A percentile compares a stretch with the other conserved stretches of the same genome.
phyloP scores from a whole-genome alignment of 805 yeast species.

The Zygotorulaspora florentina region DNA sequence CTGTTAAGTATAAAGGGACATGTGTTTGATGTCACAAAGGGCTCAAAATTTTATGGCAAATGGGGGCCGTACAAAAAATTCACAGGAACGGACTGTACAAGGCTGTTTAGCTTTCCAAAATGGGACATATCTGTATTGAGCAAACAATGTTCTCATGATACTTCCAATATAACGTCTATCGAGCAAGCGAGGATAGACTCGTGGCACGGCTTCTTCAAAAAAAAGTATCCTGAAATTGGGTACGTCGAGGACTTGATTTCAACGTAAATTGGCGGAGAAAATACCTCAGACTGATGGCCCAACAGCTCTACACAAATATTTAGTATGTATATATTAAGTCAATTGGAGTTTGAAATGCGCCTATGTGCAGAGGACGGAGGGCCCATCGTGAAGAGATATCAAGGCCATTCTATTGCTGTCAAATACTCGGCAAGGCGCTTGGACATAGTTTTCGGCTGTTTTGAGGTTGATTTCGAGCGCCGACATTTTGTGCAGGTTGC shows the following conservation, averaged over 20 bases:
- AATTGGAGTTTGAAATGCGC: no score
- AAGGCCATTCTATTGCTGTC: no score
- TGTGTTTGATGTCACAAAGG: conserved; percentile 25
- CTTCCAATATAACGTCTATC: conserved; percentile 8
- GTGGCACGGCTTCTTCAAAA: conserved; percentile 21
- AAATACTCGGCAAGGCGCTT: no score
- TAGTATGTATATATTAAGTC: not conserved
- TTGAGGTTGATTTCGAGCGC: no score
- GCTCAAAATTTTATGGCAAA: conserved; percentile 22
- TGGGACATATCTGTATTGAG: conserved; percentile 21
- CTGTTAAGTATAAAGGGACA: conserved; percentile 22
- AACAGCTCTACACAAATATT: not conserved
- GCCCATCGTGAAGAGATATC: no score
- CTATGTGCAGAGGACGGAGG: no score
- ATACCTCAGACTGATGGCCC: no score
- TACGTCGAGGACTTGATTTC: conserved; percentile 4
- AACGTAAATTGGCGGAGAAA: no score
- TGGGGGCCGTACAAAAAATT: conserved; percentile 26
- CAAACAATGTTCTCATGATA: conserved; percentile 14
- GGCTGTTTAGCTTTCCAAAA: conserved; percentile 16
- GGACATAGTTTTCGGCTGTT: no score
- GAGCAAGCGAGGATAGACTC: conserved; percentile 16
- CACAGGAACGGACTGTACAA: conserved; percentile 27
- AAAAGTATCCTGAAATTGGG: conserved; percentile 25
- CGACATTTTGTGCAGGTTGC: no score